Conservation (phyloP, 2,329 filamentous ascomycete genomes). For the Fusarium sp. region DNA sequence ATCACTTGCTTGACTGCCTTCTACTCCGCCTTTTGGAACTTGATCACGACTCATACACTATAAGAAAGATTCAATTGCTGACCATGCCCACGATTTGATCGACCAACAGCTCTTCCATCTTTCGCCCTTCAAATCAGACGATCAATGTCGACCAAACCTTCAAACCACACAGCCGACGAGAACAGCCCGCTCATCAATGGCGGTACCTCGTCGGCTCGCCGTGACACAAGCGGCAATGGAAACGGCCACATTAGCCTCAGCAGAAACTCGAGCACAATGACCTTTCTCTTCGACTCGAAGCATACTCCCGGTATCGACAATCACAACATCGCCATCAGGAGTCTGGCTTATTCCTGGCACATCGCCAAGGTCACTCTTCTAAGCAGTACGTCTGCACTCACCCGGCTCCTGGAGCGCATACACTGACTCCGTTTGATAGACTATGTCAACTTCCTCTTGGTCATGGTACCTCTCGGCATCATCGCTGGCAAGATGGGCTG, state of each 20-base stretch:
- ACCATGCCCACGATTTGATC: conserved; percentile 50
- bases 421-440: conserved; percentile 53
- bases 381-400: conserved; percentile 64
- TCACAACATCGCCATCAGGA: conserved; percentile 59
- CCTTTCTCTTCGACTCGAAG: conserved; percentile 63
- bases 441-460: conserved; percentile 77
- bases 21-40: conserved; percentile 15
- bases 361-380: conserved; percentile 68
- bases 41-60: neutral
- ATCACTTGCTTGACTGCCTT: conserved; percentile 16
- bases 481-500: conserved; percentile 72
- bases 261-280: conserved; percentile 40
- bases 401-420: neutral
- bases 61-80: conserved; percentile 36
- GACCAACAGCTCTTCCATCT: conserved; percentile 45
- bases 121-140: conserved; percentile 47
- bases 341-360: conserved; percentile 65
- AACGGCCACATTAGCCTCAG: conserved; percentile 45
- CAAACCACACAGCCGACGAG: conserved; percentile 52
- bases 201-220: conserved; percentile 46
- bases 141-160: conserved; percentile 51
- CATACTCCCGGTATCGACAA: conserved; percentile 66
- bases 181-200: conserved; percentile 59
- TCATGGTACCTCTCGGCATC: conserved; percentile 81
- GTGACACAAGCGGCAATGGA: conserved; percentile 29